Evolutionary conservation across 441 rosid species (phyloP).

Genomic region (Pelargonium myrrhifolium): DNA sequence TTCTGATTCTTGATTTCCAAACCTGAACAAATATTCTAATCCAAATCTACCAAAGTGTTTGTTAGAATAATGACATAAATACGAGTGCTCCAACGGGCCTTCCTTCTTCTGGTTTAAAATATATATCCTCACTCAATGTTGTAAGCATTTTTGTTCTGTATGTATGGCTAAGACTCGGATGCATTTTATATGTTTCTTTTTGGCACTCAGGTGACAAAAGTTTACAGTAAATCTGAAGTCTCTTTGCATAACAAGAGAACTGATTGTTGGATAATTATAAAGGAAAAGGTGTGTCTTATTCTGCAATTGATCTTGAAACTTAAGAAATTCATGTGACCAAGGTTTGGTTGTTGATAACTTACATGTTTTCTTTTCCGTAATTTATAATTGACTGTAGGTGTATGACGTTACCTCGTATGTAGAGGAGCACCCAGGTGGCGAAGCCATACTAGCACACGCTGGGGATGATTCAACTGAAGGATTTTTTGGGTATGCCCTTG

Average conservation of each 20-base stretch:
- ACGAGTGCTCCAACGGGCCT: too few relatives aligned
- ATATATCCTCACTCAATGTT: neutral
- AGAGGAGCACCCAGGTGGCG: constrained; percentile 96
- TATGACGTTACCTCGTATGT: constrained; percentile 86
- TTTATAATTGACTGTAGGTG: constrained; percentile 33
- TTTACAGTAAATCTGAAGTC: constrained; percentile 52
- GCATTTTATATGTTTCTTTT: neutral
- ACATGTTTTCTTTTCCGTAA: neutral
- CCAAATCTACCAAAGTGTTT: too few relatives aligned
- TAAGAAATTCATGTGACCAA: neutral
- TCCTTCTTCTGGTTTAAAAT: too few relatives aligned
- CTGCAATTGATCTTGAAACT: constrained; percentile 8
- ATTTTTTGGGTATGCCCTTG: constrained; percentile 60
- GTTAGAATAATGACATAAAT: too few relatives aligned
- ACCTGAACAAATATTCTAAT: too few relatives aligned
- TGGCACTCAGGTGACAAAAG: constrained; percentile 35
- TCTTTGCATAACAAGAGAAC: constrained; percentile 61
- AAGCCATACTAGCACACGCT: constrained; percentile 78
- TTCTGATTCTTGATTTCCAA: too few relatives aligned
- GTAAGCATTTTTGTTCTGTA: neutral
- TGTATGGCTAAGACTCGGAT: neutral
- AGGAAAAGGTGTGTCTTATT: constrained; percentile 46
- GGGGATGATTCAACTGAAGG: constrained; percentile 94
- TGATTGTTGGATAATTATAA: constrained; percentile 90
- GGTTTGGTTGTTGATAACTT: neutral